Evolutionary conservation across 495 filamentous ascomycete species (phyloP).

Genomic region (Penicillium antarcticum): DNA sequence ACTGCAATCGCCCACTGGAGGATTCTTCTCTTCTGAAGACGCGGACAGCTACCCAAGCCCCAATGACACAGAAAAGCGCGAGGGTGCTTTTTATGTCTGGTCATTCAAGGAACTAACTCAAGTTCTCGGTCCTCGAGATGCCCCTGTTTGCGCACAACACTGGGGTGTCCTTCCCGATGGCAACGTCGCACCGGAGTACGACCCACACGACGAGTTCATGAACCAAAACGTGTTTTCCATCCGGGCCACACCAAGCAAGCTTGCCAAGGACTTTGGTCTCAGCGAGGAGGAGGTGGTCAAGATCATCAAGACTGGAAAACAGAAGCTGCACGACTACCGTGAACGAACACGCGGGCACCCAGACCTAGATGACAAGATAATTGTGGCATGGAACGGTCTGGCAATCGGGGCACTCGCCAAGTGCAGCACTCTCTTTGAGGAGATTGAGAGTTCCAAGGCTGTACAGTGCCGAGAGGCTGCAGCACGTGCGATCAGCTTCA

Average conservation of each 20-base stretch:
- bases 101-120: constrained; percentile 81
- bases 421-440: constrained; percentile 61
- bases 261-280: constrained; percentile 78
- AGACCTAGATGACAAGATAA: constrained; percentile 87
- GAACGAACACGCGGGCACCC: constrained; percentile 75
- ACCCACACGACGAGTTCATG: constrained; percentile 91
- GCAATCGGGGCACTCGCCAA: constrained; percentile 81
- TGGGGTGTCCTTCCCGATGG: constrained; percentile 86
- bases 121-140: constrained; percentile 68
- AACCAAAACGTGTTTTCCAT: constrained; percentile 66
- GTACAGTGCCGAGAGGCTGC: constrained; percentile 62
- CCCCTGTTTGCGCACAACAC: constrained; percentile 73
- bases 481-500: constrained; percentile 67
- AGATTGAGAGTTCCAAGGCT: constrained; percentile 56
- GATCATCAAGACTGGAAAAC: constrained; percentile 65
- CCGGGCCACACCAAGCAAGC: constrained; percentile 55
- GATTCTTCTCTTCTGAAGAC: constrained; percentile 87
- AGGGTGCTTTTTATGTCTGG: constrained; percentile 96
- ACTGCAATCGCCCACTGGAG: constrained; percentile 64
- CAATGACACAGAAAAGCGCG: constrained; percentile 79
- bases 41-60: constrained; percentile 79
- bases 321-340: constrained; percentile 69
- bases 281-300: constrained; percentile 66
- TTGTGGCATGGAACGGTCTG: constrained; percentile 85
- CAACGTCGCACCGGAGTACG: constrained; percentile 79